Percentiles rank a stretch among this genome's conserved stretches.
phyloP scores from a whole-genome alignment of 2,329 filamentous ascomycete genomes.

The Stachybotrys elegans region DNA sequence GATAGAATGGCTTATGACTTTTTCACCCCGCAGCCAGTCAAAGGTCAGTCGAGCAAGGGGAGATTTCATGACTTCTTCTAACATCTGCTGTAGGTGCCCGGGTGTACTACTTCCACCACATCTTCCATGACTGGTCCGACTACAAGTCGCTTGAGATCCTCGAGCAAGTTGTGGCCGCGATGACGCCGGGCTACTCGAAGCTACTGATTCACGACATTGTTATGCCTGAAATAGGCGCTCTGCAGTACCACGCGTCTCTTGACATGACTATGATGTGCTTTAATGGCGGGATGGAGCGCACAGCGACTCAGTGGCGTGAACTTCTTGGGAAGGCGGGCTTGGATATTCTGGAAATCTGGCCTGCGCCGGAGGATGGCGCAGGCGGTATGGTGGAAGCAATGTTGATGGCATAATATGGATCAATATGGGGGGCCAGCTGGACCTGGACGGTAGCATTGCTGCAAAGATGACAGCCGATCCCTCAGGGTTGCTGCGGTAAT shows the following conservation, averaged over 20 bases:
- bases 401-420: not conserved
- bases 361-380: not conserved
- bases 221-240: conserved; percentile 9
- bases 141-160: conserved; percentile 13
- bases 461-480: not conserved
- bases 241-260: conserved; percentile 7
- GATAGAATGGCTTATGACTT: conserved; percentile 28
- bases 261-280: conserved; percentile 17
- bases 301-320: conserved; percentile 11
- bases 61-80: not conserved
- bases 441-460: not conserved
- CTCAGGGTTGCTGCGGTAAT: not conserved
- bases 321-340: conserved; percentile 13
- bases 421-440: not conserved
- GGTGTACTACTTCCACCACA: conserved; percentile 18
- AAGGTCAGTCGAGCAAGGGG: conserved; percentile 9
- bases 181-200: conserved; percentile 21
- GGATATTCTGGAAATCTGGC: conserved; percentile 1
- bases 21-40: conserved; percentile 25
- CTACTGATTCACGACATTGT: conserved; percentile 25
- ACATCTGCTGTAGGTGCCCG: conserved; percentile 11
- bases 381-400: not conserved
- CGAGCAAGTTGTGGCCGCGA: conserved; percentile 7
- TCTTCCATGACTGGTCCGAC: conserved; percentile 19
- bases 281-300: conserved; percentile 11